These are phyloP conservation scores for Penicillium sp. DNA, from an alignment of 2,329 filamentous ascomycete genomes.

Conservation along the genomic window DNA sequence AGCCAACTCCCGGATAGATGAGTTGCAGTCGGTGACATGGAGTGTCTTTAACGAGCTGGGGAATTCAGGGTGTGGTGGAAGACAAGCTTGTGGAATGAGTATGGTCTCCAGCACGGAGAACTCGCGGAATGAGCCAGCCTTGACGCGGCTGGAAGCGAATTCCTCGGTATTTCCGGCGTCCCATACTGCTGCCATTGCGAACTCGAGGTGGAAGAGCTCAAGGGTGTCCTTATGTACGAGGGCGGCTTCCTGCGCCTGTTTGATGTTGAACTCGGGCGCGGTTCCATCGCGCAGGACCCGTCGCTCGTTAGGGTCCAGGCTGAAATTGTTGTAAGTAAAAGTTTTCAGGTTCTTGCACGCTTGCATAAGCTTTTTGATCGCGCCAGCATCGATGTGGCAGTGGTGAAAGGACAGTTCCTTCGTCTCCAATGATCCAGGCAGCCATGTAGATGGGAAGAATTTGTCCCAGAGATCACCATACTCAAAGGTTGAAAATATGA, in stretches of 20 bases:
- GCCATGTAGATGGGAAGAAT: conserved; percentile 10
- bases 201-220: conserved; percentile 14
- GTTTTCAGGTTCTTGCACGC: conserved; percentile 6
- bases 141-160: conserved; percentile 2
- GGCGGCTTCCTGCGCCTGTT: conserved; percentile 13
- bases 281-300: not conserved
- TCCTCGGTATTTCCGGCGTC: conserved; percentile 2
- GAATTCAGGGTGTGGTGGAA: conserved; percentile 23
- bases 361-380: not conserved
- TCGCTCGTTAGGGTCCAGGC: not conserved
- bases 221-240: conserved; percentile 22
- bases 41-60: conserved; percentile 15
- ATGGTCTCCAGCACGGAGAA: conserved; percentile 20
- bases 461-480: conserved; percentile 14
- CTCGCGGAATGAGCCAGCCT: conserved; percentile 21
- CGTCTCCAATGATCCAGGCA: not conserved
- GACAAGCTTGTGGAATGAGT: conserved; percentile 17
- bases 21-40: conserved; percentile 22
- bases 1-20: conserved; percentile 17
- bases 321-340: conserved; percentile 16
- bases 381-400: conserved; percentile 1
- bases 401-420: not conserved
- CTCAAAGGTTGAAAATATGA: conserved; percentile 8
- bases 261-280: conserved; percentile 14
- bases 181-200: not conserved